Conservation (phyloP, 2,329 filamentous ascomycete species). For the Ramularia endophylla region DNA sequence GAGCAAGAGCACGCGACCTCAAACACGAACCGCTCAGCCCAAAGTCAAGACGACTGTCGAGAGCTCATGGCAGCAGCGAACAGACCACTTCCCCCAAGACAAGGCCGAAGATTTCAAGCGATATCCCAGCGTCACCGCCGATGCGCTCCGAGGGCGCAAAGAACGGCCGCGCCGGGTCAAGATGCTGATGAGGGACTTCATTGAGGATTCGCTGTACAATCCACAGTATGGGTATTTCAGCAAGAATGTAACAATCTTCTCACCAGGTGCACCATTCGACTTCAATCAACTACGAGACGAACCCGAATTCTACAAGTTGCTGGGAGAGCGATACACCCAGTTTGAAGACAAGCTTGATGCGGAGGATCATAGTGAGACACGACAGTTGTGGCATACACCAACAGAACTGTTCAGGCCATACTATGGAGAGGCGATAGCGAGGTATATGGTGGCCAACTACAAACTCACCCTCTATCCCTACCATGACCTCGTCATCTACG, state of each 20-base stretch:
- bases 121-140: slow-evolving; percentile 81
- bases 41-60: slow-evolving; percentile 46
- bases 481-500: slow-evolving; percentile 95
- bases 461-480: slow-evolving; percentile 90
- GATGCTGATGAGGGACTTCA: slow-evolving; percentile 97
- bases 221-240: slow-evolving; percentile 30
- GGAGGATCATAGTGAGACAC: slow-evolving; percentile 62
- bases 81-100: slow-evolving; percentile 67
- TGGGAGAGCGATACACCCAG: slow-evolving; percentile 74
- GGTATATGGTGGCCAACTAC: slow-evolving; percentile 94
- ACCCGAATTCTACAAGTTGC: slow-evolving; percentile 69
- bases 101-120: slow-evolving; percentile 71
- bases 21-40: slow-evolving; percentile 3
- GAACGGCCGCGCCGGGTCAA: slow-evolving; percentile 83
- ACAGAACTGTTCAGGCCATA: slow-evolving; percentile 95
- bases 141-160: slow-evolving; percentile 63
- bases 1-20: slow-evolving; percentile 7
- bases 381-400: slow-evolving; percentile 97
- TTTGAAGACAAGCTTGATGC: slow-evolving; percentile 87
- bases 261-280: slow-evolving; percentile 82
- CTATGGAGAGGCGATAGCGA: slow-evolving; percentile 95
- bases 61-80: slow-evolving; percentile 81
- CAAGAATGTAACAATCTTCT: slow-evolving; percentile 58
- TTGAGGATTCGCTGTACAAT: slow-evolving; percentile 63
- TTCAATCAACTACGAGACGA: slow-evolving; percentile 79